phyloP scores from a whole-genome alignment of 306 rosid species.

The Prunus davidiana region DNA sequence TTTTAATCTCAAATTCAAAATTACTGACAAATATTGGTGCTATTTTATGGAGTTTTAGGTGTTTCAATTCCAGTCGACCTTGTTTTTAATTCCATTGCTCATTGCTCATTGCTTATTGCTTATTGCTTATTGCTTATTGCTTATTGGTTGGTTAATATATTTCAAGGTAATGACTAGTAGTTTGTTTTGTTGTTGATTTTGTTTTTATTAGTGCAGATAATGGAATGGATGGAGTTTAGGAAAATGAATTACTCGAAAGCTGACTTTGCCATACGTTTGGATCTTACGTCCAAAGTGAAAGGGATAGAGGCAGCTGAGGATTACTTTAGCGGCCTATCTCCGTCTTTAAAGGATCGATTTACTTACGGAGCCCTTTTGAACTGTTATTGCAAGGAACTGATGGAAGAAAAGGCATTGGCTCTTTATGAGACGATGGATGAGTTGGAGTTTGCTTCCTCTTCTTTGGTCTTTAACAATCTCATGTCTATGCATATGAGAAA shows the following conservation, averaged over 20 bases:
- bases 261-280: constrained; percentile 59
- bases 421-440: constrained; percentile 52
- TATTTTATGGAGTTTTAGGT: not conserved
- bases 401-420: constrained; percentile 60
- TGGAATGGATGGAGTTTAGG: constrained; percentile 85
- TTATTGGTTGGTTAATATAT: not conserved
- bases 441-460: constrained; percentile 32
- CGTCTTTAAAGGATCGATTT: constrained; percentile 43
- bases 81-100: not conserved
- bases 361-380: constrained; percentile 72
- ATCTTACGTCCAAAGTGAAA: constrained; percentile 59
- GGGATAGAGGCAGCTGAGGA: constrained; percentile 71
- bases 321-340: constrained; percentile 43
- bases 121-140: too few relatives aligned
- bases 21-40: not conserved
- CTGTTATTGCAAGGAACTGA: constrained; percentile 62
- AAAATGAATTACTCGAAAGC: constrained; percentile 39
- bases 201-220: constrained; percentile 42
- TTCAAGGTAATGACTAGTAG: not conserved
- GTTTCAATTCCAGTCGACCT: not conserved
- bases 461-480: constrained; percentile 52
- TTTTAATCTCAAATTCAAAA: not conserved
- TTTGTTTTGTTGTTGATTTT: not conserved
- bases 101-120: not conserved
- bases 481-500: constrained; percentile 65